Evolutionary conservation across 768 basidiomycete genomes (phyloP).

Genomic region (Panaeolus cyanescens): DNA sequence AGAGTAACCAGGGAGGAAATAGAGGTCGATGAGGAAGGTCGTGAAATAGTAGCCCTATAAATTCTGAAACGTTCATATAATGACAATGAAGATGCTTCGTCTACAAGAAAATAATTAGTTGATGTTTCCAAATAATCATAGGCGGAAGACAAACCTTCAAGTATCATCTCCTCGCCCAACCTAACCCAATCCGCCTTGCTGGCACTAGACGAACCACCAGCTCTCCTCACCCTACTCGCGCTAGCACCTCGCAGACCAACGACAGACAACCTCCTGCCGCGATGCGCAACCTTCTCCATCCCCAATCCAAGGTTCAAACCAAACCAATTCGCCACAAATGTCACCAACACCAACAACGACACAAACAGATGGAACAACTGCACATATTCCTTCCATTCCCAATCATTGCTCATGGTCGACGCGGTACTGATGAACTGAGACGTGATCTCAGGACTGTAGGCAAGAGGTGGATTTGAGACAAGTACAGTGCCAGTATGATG

Average conservation of each 20-base stretch:
- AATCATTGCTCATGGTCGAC: conserved; percentile 21
- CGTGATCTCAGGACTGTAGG: conserved; percentile 34
- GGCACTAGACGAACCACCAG: too few species aligned
- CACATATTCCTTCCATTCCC: conserved; percentile 54
- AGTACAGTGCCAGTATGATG: conserved; percentile 64
- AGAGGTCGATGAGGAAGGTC: conserved; percentile 37
- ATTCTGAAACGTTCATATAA: conserved; percentile 50
- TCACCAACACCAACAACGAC: conserved; percentile 61
- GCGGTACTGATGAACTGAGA: conserved; percentile 27
- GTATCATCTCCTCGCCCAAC: conserved; percentile 31
- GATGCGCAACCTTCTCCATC: conserved; percentile 13
- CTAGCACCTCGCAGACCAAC: not conserved
- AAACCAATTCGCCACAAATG: conserved; percentile 44
- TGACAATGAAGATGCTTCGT: conserved; percentile 25
- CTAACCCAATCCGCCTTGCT: conserved; percentile 28
- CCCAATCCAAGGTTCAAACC: conserved; percentile 27
- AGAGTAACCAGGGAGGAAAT: conserved; percentile 57
- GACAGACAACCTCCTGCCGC: conserved; percentile 11
- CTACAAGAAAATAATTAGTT: conserved; percentile 11
- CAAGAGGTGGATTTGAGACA: conserved; percentile 32
- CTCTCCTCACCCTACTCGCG: conserved; percentile 6
- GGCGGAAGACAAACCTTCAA: conserved; percentile 29
- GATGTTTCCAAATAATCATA: not conserved
- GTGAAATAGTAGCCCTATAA: conserved; percentile 52
- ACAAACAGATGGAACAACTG: conserved; percentile 69